A percentile compares a stretch with the other conserved stretches of the same genome.
Conservation (phyloP, 768 basidiomycete genomes). For the Boletus subcaerulescens region DNA sequence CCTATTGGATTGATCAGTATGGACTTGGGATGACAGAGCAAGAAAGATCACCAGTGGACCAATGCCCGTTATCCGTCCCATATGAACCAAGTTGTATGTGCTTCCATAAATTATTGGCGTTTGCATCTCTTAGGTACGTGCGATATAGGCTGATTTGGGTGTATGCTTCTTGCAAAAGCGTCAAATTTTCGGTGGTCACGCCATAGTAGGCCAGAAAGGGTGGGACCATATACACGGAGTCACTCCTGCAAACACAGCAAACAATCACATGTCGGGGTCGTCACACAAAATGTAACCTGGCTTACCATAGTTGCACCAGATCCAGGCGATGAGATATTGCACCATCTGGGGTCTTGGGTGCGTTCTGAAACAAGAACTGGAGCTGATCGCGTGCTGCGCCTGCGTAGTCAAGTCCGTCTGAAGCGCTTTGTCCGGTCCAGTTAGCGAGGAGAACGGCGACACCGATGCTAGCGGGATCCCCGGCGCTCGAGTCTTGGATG, state of each 20-base stretch:
- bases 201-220: conserved; percentile 88
- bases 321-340: conserved; percentile 76
- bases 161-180: conserved; percentile 62
- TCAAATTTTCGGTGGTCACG: conserved; percentile 51
- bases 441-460: conserved; percentile 64
- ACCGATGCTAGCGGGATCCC: conserved; percentile 79
- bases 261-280: not conserved
- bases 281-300: not conserved
- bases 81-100: conserved; percentile 63
- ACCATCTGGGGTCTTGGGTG: conserved; percentile 66
- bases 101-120: conserved; percentile 61
- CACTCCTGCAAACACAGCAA: conserved; percentile 48
- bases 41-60: conserved; percentile 64
- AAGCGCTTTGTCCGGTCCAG: conserved; percentile 40
- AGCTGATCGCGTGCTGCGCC: conserved; percentile 66
- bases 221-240: conserved; percentile 83
- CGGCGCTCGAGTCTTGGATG: conserved; percentile 56
- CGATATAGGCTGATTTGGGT: conserved; percentile 73
- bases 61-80: conserved; percentile 64
- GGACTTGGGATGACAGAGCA: not conserved
- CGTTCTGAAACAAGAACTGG: conserved; percentile 52
- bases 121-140: conserved; percentile 52
- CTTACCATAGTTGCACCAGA: conserved; percentile 70
- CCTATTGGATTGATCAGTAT: conserved; percentile 39
- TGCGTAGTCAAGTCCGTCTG: conserved; percentile 52